Conservation (phyloP, 129 eudicot genomes). For the Artemisia argyi region DNA sequence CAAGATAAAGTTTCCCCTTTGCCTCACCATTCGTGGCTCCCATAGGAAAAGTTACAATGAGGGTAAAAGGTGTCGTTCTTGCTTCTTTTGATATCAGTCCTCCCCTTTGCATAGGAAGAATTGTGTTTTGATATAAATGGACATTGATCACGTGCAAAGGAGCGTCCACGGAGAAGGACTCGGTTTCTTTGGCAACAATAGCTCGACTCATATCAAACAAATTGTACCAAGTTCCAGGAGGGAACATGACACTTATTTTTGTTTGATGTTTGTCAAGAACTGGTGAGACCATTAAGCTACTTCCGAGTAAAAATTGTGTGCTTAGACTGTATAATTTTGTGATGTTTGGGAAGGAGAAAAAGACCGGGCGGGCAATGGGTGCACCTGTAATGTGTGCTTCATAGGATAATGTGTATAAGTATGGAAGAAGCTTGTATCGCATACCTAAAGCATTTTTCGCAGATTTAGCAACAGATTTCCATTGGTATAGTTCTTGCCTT, state of each 20-base stretch:
- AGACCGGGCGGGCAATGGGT: conserved; percentile 89
- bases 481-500: conserved; percentile 89
- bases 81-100: conserved; percentile 81
- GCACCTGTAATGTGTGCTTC: conserved; percentile 83
- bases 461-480: conserved; percentile 81
- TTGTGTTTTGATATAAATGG: conserved; percentile 75
- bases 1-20: conserved; percentile 71
- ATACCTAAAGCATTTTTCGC: conserved; percentile 87
- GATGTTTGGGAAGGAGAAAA: conserved; percentile 68
- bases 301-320: conserved; percentile 84
- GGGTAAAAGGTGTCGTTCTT: conserved; percentile 75
- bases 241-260: conserved; percentile 61
- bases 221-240: conserved; percentile 87
- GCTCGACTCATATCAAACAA: conserved; percentile 66
- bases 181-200: conserved; percentile 45
- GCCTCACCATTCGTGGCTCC: conserved; percentile 61
- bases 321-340: conserved; percentile 59
- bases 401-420: conserved; percentile 74
- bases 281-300: conserved; percentile 88
- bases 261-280: conserved; percentile 79
- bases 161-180: conserved; percentile 63
- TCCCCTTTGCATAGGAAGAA: conserved; percentile 89
- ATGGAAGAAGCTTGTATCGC: conserved; percentile 89
- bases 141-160: conserved; percentile 85
- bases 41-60: conserved; percentile 68